Conservation (phyloP, 306 rosid species). For the Cucumis melo region DNA sequence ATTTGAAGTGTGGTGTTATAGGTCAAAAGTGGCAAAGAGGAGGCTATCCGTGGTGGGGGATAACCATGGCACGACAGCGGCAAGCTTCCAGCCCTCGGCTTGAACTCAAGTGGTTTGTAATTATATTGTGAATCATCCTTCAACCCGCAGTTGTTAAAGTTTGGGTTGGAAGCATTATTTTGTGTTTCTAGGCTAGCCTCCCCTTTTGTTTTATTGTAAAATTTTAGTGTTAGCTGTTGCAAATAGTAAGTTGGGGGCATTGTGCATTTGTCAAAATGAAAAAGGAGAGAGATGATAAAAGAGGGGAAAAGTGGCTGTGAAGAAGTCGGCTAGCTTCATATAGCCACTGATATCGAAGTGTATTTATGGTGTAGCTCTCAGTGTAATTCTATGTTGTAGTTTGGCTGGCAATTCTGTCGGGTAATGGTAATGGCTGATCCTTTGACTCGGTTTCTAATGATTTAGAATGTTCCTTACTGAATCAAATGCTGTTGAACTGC, state of each 20-base stretch:
- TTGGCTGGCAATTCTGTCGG: background rate
- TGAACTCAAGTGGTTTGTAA: background rate
- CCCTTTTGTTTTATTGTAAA: background rate
- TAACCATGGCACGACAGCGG: slow-evolving; percentile 16
- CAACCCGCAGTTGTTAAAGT: background rate
- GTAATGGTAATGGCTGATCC: background rate
- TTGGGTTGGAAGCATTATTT: background rate
- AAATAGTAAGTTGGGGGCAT: background rate
- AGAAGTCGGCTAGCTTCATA: background rate
- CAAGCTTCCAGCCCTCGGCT: slow-evolving; percentile 6
- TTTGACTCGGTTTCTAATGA: background rate
- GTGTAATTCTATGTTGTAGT: background rate
- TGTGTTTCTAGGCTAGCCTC: background rate
- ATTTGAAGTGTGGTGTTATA: slow-evolving; percentile 82
- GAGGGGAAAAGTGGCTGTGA: background rate
- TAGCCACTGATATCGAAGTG: background rate
- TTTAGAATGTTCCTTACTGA: background rate
- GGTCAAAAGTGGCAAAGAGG: slow-evolving; percentile 74
- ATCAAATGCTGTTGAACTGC: background rate
- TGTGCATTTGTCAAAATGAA: background rate
- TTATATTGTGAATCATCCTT: background rate
- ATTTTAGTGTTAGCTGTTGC: background rate
- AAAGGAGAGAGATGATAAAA: background rate
- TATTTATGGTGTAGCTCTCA: background rate
- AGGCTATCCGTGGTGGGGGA: slow-evolving; percentile 46